These are phyloP conservation scores for Penicillium sclerotiorum DNA, from an alignment of 2,329 filamentous ascomycete genomes.

Conservation along the genomic window DNA sequence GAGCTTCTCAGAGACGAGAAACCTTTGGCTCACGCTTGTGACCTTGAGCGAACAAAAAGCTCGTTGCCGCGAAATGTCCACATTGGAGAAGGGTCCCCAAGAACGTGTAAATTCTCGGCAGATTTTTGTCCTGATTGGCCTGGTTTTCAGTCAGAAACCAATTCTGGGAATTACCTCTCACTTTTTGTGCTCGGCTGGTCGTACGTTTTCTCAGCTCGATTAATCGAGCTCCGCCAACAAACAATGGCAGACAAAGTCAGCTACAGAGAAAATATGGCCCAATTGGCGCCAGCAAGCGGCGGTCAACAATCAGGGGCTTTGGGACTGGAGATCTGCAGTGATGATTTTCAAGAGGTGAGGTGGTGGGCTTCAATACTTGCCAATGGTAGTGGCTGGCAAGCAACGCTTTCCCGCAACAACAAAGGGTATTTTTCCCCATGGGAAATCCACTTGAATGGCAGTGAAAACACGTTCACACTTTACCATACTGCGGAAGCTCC, in stretches of 20 bases:
- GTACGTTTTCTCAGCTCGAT: constrained; percentile 1
- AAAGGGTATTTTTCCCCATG: background rate
- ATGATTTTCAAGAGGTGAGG: background rate
- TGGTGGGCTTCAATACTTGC: constrained; percentile 6
- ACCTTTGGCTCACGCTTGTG: background rate
- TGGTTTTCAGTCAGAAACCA: background rate
- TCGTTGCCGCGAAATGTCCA: background rate
- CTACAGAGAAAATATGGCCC: background rate
- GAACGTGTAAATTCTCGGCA: background rate
- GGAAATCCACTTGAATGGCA: background rate
- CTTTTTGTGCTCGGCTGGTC: constrained; percentile 4
- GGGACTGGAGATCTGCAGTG: too few relatives aligned
- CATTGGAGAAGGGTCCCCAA: background rate
- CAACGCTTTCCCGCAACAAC: background rate
- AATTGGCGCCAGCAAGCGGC: too few relatives aligned
- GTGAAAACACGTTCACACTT: background rate
- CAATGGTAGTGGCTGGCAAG: background rate
- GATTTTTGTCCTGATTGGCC: background rate
- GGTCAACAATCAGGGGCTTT: too few relatives aligned
- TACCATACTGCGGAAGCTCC: background rate
- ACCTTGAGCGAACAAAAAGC: background rate
- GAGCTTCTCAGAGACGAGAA: background rate
- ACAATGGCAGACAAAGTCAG: background rate
- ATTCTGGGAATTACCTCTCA: background rate
- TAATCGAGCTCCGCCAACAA: background rate